Evolutionary conservation across 1,139 yeast species (phyloP), one percentile per base, ranked within the genome.

Genomic region (Hyphopichia wangnamkhiaoensis): DNA sequence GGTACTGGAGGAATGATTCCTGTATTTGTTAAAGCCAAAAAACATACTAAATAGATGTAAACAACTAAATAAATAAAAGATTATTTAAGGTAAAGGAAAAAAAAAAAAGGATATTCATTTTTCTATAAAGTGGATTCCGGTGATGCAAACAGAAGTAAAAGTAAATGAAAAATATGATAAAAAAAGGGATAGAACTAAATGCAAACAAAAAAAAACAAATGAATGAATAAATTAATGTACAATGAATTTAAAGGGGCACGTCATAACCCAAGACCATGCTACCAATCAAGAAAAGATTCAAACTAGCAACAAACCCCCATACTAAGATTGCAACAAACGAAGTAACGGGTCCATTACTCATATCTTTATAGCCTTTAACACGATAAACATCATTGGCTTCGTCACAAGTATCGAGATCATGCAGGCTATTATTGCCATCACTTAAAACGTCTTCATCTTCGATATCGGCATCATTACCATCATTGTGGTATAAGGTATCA

Each of bases 251-350:
- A 30, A 64, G 50, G 5, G 72, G 73, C 15, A 66, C 71, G 35
- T 69, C 72, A 44, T 65, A 67, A 5, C 74, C 76, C 43, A 71
- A 50, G n/a, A 65, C 53, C 60, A 76, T 62, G 52, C 78, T 75
- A 10, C 68, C 66, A 33, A 79, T 63, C 50, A 79, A 66, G 61
- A 74, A 78, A 35, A 74, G 58, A 46, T 79, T 79, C 49, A 79
- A 65, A 31, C 71, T 54, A 2, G 80, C 68, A 34, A 79, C 74
- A 41, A 78, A 68, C 1, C 70, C 70, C 84, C 84, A 79, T 5
- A 75, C 64, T 33, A 71, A 39, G 6, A 77, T 55, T 6, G 83
- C 81, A 8, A 61, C 41, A 23, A 67, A 53, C 1, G 80, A 53
- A 18, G 77, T 69, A 8, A 64, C 30, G 3, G 71, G 70, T 1